Evolutionary conservation across 345 rosid species (phyloP), one percentile per base, ranked within the genome.

Genomic region (Mercurialis annua): DNA sequence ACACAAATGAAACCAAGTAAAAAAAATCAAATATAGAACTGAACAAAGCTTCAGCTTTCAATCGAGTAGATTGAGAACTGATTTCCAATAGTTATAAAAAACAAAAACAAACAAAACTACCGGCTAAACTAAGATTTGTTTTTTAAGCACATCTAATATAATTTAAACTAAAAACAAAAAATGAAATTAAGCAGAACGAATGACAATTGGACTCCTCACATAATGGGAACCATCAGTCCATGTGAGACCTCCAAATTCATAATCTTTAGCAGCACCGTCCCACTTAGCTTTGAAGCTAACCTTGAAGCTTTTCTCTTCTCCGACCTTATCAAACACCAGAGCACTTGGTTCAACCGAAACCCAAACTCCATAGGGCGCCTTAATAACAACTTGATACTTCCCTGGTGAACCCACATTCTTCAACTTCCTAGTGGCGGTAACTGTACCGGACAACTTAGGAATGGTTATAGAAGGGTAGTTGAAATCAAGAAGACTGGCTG

Each of bases 121-220:
- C n/a, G n/a, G n/a, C n/a, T n/a, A n/a, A n/a, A n/a, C n/a, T n/a
- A n/a, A n/a, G n/a, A n/a, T n/a, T n/a, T n/a, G n/a, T n/a, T n/a
- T n/a, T n/a, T n/a, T n/a, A n/a, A n/a, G n/a, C n/a, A n/a, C n/a
- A n/a, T n/a, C n/a, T n/a, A n/a, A n/a, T n/a, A n/a, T n/a, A n/a
- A n/a, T n/a, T n/a, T n/a, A n/a, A n/a, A n/a, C n/a, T n/a, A n/a
- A n/a, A n/a, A n/a, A n/a, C n/a, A n/a, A n/a, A n/a, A n/a, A n/a
- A n/a, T n/a, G n/a, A n/a, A n/a, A n/a, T n/a, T n/a, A n/a, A n/a
- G n/a, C 53, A 49, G 10, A 11, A 40, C 44, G 4, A 0, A 74
- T 55, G 10, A 87, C 96, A 57, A 93, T 80, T n/a, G 98, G 94
- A 69, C 97, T 93, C 6, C 80, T 84, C 18, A 90, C 98, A 51